Base-by-base conservation (phyloP, 352 stramenopile genomes). In the Pythium plurisporium region DNA sequence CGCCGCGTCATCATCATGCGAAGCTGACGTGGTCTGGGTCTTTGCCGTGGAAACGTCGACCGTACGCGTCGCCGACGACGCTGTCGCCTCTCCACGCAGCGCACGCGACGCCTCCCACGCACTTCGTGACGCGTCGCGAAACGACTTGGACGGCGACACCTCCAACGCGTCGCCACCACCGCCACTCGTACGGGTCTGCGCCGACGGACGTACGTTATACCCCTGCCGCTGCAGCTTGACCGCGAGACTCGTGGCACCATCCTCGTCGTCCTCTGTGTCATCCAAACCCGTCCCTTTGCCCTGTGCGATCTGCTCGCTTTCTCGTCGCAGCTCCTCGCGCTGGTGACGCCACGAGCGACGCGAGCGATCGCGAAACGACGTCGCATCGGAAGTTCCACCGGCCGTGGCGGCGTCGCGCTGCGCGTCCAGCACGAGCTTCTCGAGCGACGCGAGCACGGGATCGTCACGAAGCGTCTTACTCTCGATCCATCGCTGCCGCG, bases 311-410 rank as follows among this genome's bases (percentile, higher is more conserved):
- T 48, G n/a, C 10, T 58, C 34, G n/a, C 59, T 48, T 54, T 64
- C 57, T 2, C 41, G 47, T 11, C 42, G 55, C 31, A 91, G 52
- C 36, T 74, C 50, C 5, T 80, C 60, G 33, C 69, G 72, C 56
- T 89, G 78, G 14, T 73, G 73, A 19, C 65, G 74, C 81, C 81
- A 91, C 50, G 78, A 89, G 27, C 81, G 76, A 33, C 73, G 68
- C 26, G 78, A 89, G 3, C 76, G 72, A 56, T 74, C 62, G 8
- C 80, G 72, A 60, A 91, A 91, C 22, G 50, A 44, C 12, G 59
- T n/a, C n/a, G n/a, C n/a, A n/a, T n/a, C n/a, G n/a, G n/a, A n/a
- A n/a, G n/a, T n/a, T n/a, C n/a, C n/a, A n/a, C n/a, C n/a, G n/a
- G n/a, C n/a, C n/a, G n/a, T n/a, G n/a, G n/a, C n/a, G n/a, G 57